phyloP scores from a whole-genome alignment of 177 flowering plant species.

The Vitis hybrid region DNA sequence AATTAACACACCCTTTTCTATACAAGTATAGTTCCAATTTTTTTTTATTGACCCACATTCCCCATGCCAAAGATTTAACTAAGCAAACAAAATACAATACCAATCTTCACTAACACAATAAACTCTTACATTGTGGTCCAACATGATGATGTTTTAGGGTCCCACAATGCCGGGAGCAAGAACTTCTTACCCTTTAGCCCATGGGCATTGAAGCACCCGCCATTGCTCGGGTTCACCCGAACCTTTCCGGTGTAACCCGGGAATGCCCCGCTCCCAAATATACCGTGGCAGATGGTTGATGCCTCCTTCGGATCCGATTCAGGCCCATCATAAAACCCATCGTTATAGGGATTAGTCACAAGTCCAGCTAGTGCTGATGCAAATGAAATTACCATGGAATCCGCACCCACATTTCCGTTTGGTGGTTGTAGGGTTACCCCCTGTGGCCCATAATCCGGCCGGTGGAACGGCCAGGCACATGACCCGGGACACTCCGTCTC shows the following conservation, averaged over 20 bases:
- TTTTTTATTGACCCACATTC: no score
- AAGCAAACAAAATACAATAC: background rate
- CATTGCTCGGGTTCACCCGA: constrained; percentile 29
- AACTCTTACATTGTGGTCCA: constrained; percentile 34
- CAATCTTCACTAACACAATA: no score
- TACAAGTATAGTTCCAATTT: no score
- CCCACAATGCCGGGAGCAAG: constrained; percentile 54
- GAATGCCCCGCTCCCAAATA: constrained; percentile 38
- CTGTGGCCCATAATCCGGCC: constrained; percentile 18
- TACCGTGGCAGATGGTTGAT: constrained; percentile 23
- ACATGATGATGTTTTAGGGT: constrained; percentile 36
- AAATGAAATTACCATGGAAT: constrained; percentile 36
- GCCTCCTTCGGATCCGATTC: constrained; percentile 20
- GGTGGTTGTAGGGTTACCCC: constrained; percentile 32
- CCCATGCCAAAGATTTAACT: no score
- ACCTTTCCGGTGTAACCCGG: constrained; percentile 43
- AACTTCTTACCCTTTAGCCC: constrained; percentile 38
- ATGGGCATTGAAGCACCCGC: constrained; percentile 39
- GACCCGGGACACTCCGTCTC: constrained; percentile 41
- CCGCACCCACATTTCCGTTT: constrained; percentile 36
- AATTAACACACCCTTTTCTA: no score
- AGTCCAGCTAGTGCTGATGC: constrained; percentile 32
- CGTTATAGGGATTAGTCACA: constrained; percentile 39
- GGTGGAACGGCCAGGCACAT: constrained; percentile 49
- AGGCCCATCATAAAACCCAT: constrained; percentile 26